phyloP scores from a whole-genome alignment of 2,329 filamentous ascomycete genomes.

The Parascedosporium putredinis region DNA sequence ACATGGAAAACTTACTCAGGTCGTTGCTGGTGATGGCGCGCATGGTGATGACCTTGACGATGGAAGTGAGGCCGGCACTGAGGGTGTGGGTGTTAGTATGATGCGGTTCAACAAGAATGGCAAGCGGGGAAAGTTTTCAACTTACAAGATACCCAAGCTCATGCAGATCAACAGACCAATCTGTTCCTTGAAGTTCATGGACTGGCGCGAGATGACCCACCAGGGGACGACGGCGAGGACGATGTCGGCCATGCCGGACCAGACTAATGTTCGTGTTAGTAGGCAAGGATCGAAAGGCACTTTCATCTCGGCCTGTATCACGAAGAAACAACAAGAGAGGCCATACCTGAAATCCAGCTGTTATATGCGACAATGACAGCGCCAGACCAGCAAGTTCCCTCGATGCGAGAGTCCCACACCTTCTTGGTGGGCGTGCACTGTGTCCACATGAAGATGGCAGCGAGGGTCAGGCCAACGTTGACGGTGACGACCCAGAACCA shows the following conservation, averaged over 20 bases:
- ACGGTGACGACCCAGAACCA: slow-evolving; percentile 23
- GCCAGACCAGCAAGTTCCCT: slow-evolving; percentile 5
- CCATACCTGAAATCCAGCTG: slow-evolving; percentile 9
- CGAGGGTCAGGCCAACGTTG: slow-evolving; percentile 14
- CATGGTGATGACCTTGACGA: slow-evolving; percentile 21
- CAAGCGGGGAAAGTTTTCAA: neutral
- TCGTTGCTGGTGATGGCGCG: slow-evolving; percentile 5
- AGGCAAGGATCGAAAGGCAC: neutral
- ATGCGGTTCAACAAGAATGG: neutral
- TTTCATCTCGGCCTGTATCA: too few relatives aligned
- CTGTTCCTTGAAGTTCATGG: slow-evolving; percentile 29
- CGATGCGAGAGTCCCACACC: neutral
- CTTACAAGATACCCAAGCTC: slow-evolving; percentile 32
- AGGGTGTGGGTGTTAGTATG: neutral
- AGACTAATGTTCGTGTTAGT: slow-evolving; percentile 13
- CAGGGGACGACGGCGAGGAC: slow-evolving; percentile 28
- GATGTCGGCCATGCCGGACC: slow-evolving; percentile 27
- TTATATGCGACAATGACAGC: slow-evolving; percentile 10
- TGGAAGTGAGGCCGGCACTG: slow-evolving; percentile 22
- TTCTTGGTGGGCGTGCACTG: slow-evolving; percentile 6
- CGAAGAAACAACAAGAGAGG: neutral
- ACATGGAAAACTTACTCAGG: neutral
- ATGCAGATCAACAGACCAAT: slow-evolving; percentile 29
- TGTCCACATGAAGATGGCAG: slow-evolving; percentile 7
- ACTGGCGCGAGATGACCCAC: slow-evolving; percentile 28